Evolutionary conservation across 352 stramenopile genomes (phyloP), one percentile per base, ranked within the genome.

Genomic region (Blastocystis hominis): DNA sequence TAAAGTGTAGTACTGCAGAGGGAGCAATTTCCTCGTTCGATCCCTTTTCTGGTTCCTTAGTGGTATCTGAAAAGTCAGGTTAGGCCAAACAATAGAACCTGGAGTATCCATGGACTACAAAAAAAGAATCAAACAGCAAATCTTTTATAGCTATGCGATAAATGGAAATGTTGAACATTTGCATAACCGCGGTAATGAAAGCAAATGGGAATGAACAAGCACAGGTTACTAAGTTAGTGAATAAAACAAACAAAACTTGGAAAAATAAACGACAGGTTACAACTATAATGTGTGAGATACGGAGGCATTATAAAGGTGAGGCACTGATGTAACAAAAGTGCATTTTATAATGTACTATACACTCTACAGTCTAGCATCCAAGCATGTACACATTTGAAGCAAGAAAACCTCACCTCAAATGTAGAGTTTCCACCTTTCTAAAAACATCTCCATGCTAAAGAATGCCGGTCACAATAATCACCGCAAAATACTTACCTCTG

Each of bases 1-100:
- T 84, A 66, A 84, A 68, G 46, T 84, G 72, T 36, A 84, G 34
- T 13, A 84, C 72, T 4, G 53, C 15, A 46, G 72, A 84, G 7
- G 72, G 72, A n/a, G 36, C 15, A 42, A 42, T 20, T 34, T 42
- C 62, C 38, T 72, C 62, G 24, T 5, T 34, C 5, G 9, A 46
- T 40, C 40, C 20, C 59, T 15, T 40, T 38, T 68, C 59, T n/a
- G 17, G 9, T 17, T 38, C 24, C 13, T 68, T 68, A n/a, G 10
- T 68, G 30, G 9, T 17, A n/a, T 59, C 50, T 59, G n/a, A 13
- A 59, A 1, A 59, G n/a, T 68, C 9, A 68, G 24, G 24, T 30
- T 30, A 30, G 24, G 24, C 24, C 24, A 30, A 30, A 30, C 24
- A 30, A 30, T 30, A 30, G 24, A 30, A 30, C 24, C 24, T 30